These are phyloP conservation scores for Avena eriantha DNA, from an alignment of 176 grass and related monocot genomes.

Conservation along the genomic window DNA sequence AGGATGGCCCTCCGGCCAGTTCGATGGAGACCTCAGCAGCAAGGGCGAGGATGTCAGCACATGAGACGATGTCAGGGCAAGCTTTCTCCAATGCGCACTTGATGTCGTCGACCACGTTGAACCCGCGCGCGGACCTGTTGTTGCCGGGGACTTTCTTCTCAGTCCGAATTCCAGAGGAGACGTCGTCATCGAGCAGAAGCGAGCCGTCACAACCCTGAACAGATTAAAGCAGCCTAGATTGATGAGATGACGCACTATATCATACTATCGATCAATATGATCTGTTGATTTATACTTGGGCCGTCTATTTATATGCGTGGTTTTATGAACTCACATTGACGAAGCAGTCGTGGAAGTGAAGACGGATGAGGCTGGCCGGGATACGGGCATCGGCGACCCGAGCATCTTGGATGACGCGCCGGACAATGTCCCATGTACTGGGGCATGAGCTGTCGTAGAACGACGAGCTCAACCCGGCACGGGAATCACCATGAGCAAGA, in stretches of 20 bases:
- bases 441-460: constrained; percentile 43
- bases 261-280: not conserved
- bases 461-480: not conserved
- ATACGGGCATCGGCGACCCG: constrained; percentile 41
- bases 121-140: constrained; percentile 33
- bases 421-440: not conserved
- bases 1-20: constrained; percentile 44
- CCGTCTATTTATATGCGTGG: too few relatives aligned
- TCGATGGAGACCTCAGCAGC: not conserved
- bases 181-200: constrained; percentile 10
- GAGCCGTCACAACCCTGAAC: constrained; percentile 31
- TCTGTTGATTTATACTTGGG: too few relatives aligned
- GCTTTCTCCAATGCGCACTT: constrained; percentile 20
- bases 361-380: constrained; percentile 46
- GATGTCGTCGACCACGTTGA: constrained; percentile 39
- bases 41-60: constrained; percentile 35
- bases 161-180: not conserved
- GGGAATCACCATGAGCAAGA: not conserved
- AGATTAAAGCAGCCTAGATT: not conserved
- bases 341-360: constrained; percentile 58
- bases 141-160: constrained; percentile 39
- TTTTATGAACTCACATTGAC: constrained; percentile 23
- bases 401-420: constrained; percentile 35
- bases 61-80: constrained; percentile 44
- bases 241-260: not conserved